Evolutionary conservation across 192 early-diverging fungal genomes (phyloP), one percentile per base, ranked within the genome.

Genomic region (Chytriomyces sp.): DNA sequence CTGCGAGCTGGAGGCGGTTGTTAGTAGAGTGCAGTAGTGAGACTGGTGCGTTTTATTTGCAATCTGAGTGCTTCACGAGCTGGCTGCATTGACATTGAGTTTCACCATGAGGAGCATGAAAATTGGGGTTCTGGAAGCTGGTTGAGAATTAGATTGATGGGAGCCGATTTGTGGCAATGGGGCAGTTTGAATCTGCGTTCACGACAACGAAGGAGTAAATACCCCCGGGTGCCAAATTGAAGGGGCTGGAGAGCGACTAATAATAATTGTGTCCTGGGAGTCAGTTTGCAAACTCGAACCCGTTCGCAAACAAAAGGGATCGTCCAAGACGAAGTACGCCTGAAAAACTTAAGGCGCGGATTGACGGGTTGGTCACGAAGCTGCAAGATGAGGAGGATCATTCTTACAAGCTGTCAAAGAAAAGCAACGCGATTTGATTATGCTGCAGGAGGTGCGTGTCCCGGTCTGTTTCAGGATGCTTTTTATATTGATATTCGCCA

Each of bases 1-100:
- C 78, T 75, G 14, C 60, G 81, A n/a, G n/a, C n/a, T n/a, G 49
- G 81, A 87, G 77, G 85, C 82, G 32, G n/a, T 87, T 26, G 67
- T 37, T n/a, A 22, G 14, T 22, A 3, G 39, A 39, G 19, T 49
- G 44, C 44, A 49, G 44, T 49, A n/a, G n/a, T n/a, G n/a, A n/a
- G n/a, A n/a, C 44, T n/a, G 22, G 44, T 49, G 44, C 14, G 44
- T 49, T 49, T 49, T 49, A n/a, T 3, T 49, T 14, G 14, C 14
- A 10, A 44, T 44, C 8, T 44, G 41, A 10, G 41, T 44, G 41
- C 22, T 14, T 49, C 1, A 22, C 3, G 44, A 22, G 44, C 17
- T 49, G 44, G 44, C 1, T 49, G 41, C 41, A 44, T 10, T 44
- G n/a, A n/a, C n/a, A n/a, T n/a, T n/a, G n/a, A n/a, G n/a, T n/a